Conservation (phyloP, 225 moss, liverwort and hornwort species). For the Climacium dendroides region DNA sequence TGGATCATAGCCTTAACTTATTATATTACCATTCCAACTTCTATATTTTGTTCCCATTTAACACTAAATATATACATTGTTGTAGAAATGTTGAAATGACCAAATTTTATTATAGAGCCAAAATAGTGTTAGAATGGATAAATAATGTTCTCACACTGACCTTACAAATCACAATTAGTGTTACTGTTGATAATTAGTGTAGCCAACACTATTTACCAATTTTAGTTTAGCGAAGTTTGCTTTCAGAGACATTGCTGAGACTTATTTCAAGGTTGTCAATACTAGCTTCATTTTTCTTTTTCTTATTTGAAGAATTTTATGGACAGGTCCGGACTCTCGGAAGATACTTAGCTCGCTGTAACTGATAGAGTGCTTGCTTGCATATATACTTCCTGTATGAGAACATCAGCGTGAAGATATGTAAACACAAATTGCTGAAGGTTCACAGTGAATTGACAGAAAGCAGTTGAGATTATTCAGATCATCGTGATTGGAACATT, state of each 20-base stretch:
- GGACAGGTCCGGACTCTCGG: neutral
- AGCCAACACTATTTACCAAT: too few relatives aligned
- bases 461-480: neutral
- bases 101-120: too few relatives aligned
- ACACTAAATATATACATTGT: too few relatives aligned
- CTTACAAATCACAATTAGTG: too few relatives aligned
- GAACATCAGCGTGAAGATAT: neutral
- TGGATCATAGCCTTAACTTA: too few relatives aligned
- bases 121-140: too few relatives aligned
- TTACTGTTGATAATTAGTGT: too few relatives aligned
- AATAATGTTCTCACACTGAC: too few relatives aligned
- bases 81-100: too few relatives aligned
- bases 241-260: neutral
- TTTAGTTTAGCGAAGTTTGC: neutral
- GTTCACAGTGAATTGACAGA: neutral
- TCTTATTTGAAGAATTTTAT: neutral
- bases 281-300: neutral
- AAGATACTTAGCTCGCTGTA: neutral
- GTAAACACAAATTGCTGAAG: neutral
- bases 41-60: too few relatives aligned
- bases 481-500: neutral
- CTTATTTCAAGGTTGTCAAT: neutral
- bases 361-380: neutral
- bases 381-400: neutral
- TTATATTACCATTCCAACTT: too few relatives aligned